phyloP scores from a whole-genome alignment of 495 filamentous ascomycete genomes.

The Daldinia bambusicola region DNA sequence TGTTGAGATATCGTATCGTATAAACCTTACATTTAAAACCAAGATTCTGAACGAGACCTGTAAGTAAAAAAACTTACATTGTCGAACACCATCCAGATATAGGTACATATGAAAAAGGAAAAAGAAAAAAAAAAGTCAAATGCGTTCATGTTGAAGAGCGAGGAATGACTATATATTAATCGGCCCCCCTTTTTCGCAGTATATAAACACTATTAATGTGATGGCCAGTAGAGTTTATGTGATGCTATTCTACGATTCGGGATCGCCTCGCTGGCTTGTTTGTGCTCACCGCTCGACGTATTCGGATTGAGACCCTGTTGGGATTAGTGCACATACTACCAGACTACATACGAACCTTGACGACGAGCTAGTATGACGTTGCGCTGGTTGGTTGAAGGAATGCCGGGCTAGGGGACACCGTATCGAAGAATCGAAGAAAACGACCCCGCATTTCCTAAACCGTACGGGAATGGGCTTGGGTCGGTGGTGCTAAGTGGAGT shows the following conservation, averaged over 20 bases:
- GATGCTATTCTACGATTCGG: background rate
- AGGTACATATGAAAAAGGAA: background rate
- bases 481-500: background rate
- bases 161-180: constrained; percentile 5
- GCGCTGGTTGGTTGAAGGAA: constrained; percentile 20
- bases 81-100: background rate
- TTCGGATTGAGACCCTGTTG: background rate
- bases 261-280: background rate
- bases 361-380: constrained; percentile 29
- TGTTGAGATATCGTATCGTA: background rate
- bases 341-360: constrained; percentile 24
- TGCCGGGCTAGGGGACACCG: constrained; percentile 9
- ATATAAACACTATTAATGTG: too few relatives aligned
- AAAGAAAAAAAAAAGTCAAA: background rate
- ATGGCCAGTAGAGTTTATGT: background rate
- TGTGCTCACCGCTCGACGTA: background rate
- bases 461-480: constrained; percentile 9
- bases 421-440: constrained; percentile 6
- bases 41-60: constrained; percentile 3
- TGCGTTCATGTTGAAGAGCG: background rate
- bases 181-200: background rate
- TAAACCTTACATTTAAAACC: background rate
- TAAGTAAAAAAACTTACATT: background rate
- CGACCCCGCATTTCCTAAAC: constrained; percentile 17
- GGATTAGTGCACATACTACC: too few relatives aligned